Percentiles rank a stretch among this genome's conserved stretches.
These are phyloP conservation scores for Fusarium miscanthi DNA, from an alignment of 2,329 filamentous ascomycete species.

Conservation along the genomic window DNA sequence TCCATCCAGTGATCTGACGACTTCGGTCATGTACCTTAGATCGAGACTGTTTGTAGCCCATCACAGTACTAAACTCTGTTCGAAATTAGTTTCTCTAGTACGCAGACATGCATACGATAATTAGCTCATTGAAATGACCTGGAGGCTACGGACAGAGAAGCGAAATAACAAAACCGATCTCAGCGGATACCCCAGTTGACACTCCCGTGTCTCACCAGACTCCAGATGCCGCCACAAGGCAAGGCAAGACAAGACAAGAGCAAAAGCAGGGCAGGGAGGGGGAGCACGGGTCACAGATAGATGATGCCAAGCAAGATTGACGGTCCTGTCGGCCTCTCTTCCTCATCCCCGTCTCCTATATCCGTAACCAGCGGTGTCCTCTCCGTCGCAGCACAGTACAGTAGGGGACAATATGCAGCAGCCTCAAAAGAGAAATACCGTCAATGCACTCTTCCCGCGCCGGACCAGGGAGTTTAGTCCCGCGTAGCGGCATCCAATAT, in stretches of 20 bases:
- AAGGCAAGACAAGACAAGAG: slow-evolving; percentile 36
- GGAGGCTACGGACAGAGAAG: not conserved
- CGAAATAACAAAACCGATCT: slow-evolving; percentile 33
- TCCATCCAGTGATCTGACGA: not conserved
- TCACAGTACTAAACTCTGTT: not conserved
- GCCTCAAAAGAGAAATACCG: slow-evolving; percentile 30
- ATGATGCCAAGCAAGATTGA: slow-evolving; percentile 5
- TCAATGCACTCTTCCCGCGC: slow-evolving; percentile 20
- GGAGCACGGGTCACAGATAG: slow-evolving; percentile 5
- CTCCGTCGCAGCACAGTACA: not conserved
- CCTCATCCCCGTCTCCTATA: slow-evolving; percentile 18
- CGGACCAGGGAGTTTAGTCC: not conserved
- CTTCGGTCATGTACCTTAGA: not conserved
- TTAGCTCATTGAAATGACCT: not conserved
- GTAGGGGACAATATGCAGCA: slow-evolving; percentile 19
- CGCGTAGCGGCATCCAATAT: slow-evolving; percentile 6
- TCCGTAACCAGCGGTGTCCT: slow-evolving; percentile 7
- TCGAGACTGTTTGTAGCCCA: not conserved
- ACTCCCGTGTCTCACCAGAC: slow-evolving; percentile 47
- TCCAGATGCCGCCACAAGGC: slow-evolving; percentile 40
- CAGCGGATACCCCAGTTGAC: slow-evolving; percentile 41
- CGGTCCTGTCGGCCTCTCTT: slow-evolving; percentile 10
- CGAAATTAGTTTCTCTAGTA: not conserved
- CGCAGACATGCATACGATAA: not conserved
- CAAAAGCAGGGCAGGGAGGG: not conserved